Evolutionary conservation across 129 eudicot species (phyloP).

Genomic region (Tanacetum coccineum): DNA sequence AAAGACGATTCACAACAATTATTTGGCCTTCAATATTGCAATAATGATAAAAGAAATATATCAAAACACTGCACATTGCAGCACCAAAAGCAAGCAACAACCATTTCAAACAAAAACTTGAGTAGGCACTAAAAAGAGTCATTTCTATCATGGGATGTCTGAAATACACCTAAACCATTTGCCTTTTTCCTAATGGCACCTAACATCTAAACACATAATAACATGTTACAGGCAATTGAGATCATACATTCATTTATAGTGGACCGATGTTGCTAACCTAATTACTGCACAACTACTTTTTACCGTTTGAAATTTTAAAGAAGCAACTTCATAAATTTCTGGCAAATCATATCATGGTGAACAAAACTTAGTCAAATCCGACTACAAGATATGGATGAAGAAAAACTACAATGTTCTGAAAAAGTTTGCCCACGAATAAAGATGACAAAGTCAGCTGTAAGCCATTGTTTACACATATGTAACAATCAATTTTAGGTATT

Average conservation of each 20-base stretch:
- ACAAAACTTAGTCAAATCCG: neutral
- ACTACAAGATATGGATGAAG: neutral
- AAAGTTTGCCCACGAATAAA: no score
- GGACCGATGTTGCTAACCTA: neutral
- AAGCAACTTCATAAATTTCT: neutral
- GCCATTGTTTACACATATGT: neutral
- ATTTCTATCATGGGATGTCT: conserved; percentile 21
- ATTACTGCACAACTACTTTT: no score
- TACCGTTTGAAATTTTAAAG: no score
- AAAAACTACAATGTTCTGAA: neutral
- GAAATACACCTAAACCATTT: conserved; percentile 21
- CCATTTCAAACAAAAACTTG: conserved; percentile 20
- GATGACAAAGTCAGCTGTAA: neutral
- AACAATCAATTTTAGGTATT: conserved; percentile 24
- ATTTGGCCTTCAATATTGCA: neutral
- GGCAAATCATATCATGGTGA: neutral
- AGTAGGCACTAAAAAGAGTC: neutral
- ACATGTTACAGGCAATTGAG: neutral
- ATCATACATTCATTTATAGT: conserved; percentile 4
- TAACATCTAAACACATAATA: conserved; percentile 12
- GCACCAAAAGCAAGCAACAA: conserved; percentile 18
- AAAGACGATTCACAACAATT: no score
- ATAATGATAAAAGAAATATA: neutral
- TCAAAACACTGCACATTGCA: neutral
- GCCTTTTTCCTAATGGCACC: conserved; percentile 25